A percentile compares a stretch with the other conserved stretches of the same genome.
These are phyloP conservation scores for Neonothopanus nambi DNA, from an alignment of 1,284 basidiomycete genomes.

Conservation along the genomic window DNA sequence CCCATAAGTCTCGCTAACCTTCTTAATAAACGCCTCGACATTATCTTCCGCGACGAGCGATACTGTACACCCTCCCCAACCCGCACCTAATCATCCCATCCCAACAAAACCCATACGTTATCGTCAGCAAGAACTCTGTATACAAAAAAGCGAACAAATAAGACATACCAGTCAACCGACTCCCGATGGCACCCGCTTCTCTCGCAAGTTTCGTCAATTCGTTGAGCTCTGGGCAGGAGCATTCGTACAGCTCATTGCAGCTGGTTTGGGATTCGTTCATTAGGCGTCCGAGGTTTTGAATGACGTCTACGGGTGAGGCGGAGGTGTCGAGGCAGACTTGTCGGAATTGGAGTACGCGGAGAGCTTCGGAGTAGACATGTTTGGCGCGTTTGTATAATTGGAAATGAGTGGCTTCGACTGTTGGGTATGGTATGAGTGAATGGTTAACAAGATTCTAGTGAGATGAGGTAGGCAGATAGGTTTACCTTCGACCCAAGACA, in stretches of 20 bases:
- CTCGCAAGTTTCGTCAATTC: slow-evolving; percentile 61
- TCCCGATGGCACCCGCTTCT: slow-evolving; percentile 75
- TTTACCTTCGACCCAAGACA: slow-evolving; percentile 76
- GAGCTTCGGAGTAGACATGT: slow-evolving; percentile 76
- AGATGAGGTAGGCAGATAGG: neutral
- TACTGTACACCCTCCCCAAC: slow-evolving; percentile 90
- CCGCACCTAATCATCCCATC: slow-evolving; percentile 56
- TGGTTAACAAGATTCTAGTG: too few relatives aligned
- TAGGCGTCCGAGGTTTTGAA: slow-evolving; percentile 62
- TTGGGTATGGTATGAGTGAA: neutral
- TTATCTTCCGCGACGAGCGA: slow-evolving; percentile 74
- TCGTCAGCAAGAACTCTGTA: slow-evolving; percentile 4
- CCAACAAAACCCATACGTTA: too few relatives aligned
- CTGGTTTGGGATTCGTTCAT: slow-evolving; percentile 80
- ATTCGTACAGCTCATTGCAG: slow-evolving; percentile 71
- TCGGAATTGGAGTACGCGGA: slow-evolving; percentile 78
- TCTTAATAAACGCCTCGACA: slow-evolving; percentile 68
- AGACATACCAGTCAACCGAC: slow-evolving; percentile 65
- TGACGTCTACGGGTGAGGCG: slow-evolving; percentile 19
- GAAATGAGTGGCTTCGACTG: slow-evolving; percentile 78
- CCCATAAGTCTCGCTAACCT: slow-evolving; percentile 59
- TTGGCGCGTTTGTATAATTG: slow-evolving; percentile 78
- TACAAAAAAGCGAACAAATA: neutral
- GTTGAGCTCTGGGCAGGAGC: slow-evolving; percentile 80
- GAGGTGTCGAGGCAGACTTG: slow-evolving; percentile 55